Conservation (phyloP, 306 rosid species). For the Fragaria ananassa region DNA sequence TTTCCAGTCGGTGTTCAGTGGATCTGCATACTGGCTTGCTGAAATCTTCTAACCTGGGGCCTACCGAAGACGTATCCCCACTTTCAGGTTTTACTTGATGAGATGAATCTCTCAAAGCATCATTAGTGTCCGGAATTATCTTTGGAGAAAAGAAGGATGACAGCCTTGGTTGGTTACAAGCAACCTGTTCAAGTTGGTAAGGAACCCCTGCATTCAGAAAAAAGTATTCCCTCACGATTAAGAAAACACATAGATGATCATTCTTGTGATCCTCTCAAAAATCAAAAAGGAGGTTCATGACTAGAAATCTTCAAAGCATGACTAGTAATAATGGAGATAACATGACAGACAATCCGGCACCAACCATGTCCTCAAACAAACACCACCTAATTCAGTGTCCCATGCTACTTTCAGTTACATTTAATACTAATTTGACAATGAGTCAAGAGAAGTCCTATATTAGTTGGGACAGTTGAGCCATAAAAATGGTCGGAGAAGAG, state of each 20-base stretch:
- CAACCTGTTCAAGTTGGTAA: slow-evolving; percentile 72
- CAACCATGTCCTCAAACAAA: neutral
- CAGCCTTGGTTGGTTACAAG: slow-evolving; percentile 65
- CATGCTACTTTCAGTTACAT: neutral
- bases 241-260: neutral
- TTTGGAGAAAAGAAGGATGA: slow-evolving; percentile 62
- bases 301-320: slow-evolving; percentile 9
- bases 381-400: neutral
- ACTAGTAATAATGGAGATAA: neutral
- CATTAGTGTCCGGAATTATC: slow-evolving; percentile 31
- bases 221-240: slow-evolving; percentile 2
- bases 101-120: slow-evolving; percentile 29
- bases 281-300: neutral
- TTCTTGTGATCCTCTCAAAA: neutral
- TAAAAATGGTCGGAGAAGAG: neutral
- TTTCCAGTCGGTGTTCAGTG: slow-evolving; percentile 27
- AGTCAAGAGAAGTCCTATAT: neutral
- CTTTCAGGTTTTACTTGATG: slow-evolving; percentile 38
- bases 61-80: slow-evolving; percentile 37
- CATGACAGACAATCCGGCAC: slow-evolving; percentile 8
- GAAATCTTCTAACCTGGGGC: slow-evolving; percentile 37
- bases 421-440: slow-evolving; percentile 1
- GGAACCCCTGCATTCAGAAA: slow-evolving; percentile 61
- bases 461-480: neutral
- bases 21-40: slow-evolving; percentile 30